phyloP scores from a whole-genome alignment of 2,329 filamentous ascomycete species.

The Fusarium nodosum region DNA sequence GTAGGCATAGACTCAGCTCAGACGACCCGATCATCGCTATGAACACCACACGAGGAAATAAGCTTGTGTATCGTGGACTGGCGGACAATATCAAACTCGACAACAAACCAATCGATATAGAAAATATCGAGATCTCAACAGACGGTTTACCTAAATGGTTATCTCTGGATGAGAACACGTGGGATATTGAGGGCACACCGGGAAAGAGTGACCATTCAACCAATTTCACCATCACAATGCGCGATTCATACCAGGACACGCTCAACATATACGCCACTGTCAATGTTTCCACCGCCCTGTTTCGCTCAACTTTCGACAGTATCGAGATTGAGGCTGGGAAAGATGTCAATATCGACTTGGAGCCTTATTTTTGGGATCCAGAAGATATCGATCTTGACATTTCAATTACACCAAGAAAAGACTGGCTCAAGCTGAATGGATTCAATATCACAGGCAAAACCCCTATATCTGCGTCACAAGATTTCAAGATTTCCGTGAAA shows the following conservation, averaged over 20 bases:
- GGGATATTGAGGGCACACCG: conserved; percentile 75
- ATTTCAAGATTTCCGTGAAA: conserved; percentile 52
- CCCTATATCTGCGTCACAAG: conserved; percentile 54
- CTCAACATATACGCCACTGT: conserved; percentile 67
- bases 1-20: conserved; percentile 77
- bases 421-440: conserved; percentile 61
- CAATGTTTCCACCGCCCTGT: conserved; percentile 56
- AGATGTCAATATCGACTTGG: conserved; percentile 59
- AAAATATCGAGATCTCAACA: conserved; percentile 66
- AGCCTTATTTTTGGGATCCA: conserved; percentile 58
- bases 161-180: conserved; percentile 70
- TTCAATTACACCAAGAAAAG: conserved; percentile 52
- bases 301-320: conserved; percentile 57
- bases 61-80: conserved; percentile 67
- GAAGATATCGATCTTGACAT: conserved; percentile 57
- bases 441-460: conserved; percentile 59
- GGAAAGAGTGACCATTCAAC: conserved; percentile 69
- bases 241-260: conserved; percentile 70
- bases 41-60: conserved; percentile 67
- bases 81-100: conserved; percentile 69
- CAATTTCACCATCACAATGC: conserved; percentile 73
- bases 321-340: conserved; percentile 59
- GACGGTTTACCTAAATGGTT: conserved; percentile 77
- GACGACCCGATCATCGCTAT: conserved; percentile 68
- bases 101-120: conserved; percentile 61